These are phyloP conservation scores for Acanthamoeba sp. DNA, from an alignment of 208 protist genomes.

Conservation along the genomic window DNA sequence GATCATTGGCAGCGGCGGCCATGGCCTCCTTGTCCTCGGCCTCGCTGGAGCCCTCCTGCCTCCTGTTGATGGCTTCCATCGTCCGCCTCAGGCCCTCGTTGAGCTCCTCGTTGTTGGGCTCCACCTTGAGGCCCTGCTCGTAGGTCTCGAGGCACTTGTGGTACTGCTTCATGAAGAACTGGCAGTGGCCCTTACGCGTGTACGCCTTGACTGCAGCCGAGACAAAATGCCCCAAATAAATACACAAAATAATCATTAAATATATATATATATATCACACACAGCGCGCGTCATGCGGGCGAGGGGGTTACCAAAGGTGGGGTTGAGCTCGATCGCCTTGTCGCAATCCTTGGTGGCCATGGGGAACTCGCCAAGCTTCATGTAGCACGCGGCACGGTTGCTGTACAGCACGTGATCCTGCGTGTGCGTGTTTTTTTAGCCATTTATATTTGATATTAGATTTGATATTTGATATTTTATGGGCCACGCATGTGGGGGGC, in stretches of 20 bases:
- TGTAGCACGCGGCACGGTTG: conserved; percentile 93
- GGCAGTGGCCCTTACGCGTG: conserved; percentile 93
- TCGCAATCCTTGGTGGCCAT: conserved; percentile 96
- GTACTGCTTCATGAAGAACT: conserved; percentile 97
- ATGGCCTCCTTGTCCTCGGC: conserved; percentile 92
- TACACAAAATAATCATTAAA: background rate
- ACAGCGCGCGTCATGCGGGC: background rate
- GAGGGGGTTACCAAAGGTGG: conserved; percentile 93
- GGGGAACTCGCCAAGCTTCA: conserved; percentile 96
- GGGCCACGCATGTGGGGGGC: too few relatives aligned
- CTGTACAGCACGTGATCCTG: conserved; percentile 88
- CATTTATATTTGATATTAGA: too few relatives aligned
- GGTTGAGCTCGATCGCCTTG: conserved; percentile 96
- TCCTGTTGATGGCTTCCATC: conserved; percentile 88
- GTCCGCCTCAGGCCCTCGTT: conserved; percentile 79
- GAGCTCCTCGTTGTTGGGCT: conserved; percentile 89
- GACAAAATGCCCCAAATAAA: too few relatives aligned
- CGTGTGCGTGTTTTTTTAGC: background rate
- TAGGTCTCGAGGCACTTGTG: conserved; percentile 96
- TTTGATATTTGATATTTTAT: too few relatives aligned
- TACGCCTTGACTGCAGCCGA: conserved; percentile 92
- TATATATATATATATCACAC: background rate
- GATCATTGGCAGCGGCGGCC: conserved; percentile 94
- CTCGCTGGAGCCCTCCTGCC: conserved; percentile 78
- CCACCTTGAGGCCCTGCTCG: conserved; percentile 95